phyloP scores from a whole-genome alignment of 2,329 filamentous ascomycete genomes.

The Aspergillus sp. region DNA sequence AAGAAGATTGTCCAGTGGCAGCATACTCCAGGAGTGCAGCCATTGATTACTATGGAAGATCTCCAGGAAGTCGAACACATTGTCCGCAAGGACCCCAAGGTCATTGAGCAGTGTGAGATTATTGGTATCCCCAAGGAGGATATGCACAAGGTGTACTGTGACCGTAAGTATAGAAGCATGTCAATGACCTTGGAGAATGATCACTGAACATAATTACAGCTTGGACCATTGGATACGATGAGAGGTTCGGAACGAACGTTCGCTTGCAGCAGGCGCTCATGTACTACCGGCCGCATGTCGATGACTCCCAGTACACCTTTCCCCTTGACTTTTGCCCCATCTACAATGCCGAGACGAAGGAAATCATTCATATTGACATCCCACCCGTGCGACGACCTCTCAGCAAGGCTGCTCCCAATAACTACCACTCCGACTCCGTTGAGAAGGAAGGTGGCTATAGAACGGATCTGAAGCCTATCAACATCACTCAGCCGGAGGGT shows the following conservation, averaged over 20 bases:
- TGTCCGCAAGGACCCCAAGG: conserved; percentile 73
- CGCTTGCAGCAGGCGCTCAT: conserved; percentile 90
- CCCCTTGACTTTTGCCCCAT: conserved; percentile 94
- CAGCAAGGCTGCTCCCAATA: conserved; percentile 68
- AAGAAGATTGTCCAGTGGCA: conserved; percentile 72
- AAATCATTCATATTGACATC: conserved; percentile 81
- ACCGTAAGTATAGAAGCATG: conserved; percentile 55
- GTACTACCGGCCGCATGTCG: conserved; percentile 85
- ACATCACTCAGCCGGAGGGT: conserved; percentile 84
- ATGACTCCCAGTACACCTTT: conserved; percentile 87
- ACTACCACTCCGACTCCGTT: conserved; percentile 75
- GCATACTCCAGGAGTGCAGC: conserved; percentile 72
- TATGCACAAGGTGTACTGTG: conserved; percentile 95
- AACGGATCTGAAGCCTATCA: conserved; percentile 77
- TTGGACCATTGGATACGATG: conserved; percentile 94
- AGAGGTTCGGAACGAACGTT: conserved; percentile 75
- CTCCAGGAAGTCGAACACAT: conserved; percentile 75
- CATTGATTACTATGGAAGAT: conserved; percentile 90
- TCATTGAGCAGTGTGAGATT: conserved; percentile 86
- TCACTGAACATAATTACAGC: conserved; percentile 43
- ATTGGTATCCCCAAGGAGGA: conserved; percentile 77
- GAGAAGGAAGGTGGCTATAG: conserved; percentile 74
- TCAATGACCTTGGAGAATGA: neutral
- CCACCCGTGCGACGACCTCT: conserved; percentile 74
- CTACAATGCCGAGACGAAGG: conserved; percentile 74